These are phyloP conservation scores for Carallia brachiata DNA, from an alignment of 345 rosid species.

Conservation along the genomic window DNA sequence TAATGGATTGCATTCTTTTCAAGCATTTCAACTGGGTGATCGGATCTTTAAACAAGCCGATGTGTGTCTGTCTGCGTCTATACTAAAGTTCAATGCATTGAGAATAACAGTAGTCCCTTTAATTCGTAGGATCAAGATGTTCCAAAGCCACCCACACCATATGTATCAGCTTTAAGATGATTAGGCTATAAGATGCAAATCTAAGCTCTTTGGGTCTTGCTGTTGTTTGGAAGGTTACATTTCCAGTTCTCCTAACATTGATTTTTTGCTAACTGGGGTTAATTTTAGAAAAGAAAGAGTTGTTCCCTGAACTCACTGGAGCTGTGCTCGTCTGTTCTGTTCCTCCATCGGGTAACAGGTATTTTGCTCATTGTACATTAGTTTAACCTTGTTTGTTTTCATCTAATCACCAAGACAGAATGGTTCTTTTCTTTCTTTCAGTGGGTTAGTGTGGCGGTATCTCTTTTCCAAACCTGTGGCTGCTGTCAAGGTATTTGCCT, in stretches of 20 bases:
- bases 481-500: slow-evolving; percentile 67
- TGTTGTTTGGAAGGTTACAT: background rate
- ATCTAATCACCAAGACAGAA: slow-evolving; percentile 1
- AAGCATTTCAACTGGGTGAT: background rate
- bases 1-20: background rate
- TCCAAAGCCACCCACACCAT: background rate
- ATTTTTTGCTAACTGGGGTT: slow-evolving; percentile 16
- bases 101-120: background rate
- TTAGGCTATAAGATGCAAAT: background rate
- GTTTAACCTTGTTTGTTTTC: slow-evolving; percentile 13
- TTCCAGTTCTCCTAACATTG: slow-evolving; percentile 4
- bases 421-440: slow-evolving; percentile 31
- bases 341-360: slow-evolving; percentile 96
- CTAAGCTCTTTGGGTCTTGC: background rate
- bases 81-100: too few relatives aligned
- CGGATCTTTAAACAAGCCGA: background rate
- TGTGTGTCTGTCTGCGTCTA: too few relatives aligned
- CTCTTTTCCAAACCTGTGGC: slow-evolving; percentile 82
- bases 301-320: slow-evolving; percentile 61
- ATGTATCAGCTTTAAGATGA: background rate
- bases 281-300: slow-evolving; percentile 35
- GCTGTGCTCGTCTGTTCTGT: slow-evolving; percentile 81
- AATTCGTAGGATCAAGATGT: background rate
- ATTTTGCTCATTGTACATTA: slow-evolving; percentile 21
- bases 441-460: slow-evolving; percentile 85